Conservation (phyloP, 2,329 filamentous ascomycete species). For the Penicillium sp. region DNA sequence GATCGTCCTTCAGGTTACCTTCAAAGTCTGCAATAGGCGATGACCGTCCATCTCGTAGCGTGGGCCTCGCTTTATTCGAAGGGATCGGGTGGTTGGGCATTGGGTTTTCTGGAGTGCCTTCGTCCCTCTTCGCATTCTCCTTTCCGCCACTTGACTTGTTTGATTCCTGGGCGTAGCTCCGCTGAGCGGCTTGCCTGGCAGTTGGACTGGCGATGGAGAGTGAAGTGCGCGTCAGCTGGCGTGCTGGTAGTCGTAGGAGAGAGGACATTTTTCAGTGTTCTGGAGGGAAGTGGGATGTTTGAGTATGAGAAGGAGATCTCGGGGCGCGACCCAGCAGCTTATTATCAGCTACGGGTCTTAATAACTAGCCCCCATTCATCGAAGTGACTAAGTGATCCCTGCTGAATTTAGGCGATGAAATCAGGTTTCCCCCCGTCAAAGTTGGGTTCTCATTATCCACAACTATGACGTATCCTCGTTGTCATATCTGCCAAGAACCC, state of each 20-base stretch:
- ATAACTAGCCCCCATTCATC: too few species aligned
- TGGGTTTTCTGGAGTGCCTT: not conserved
- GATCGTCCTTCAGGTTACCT: constrained; percentile 27
- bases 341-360: not conserved
- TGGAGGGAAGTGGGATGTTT: not conserved
- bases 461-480: constrained; percentile 12
- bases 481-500: constrained; percentile 13
- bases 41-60: constrained; percentile 32
- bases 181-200: not conserved
- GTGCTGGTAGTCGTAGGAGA: constrained; percentile 1
- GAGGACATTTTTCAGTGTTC: constrained; percentile 3
- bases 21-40: constrained; percentile 33
- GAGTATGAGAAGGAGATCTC: not conserved
- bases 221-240: not conserved
- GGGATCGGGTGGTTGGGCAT: constrained; percentile 22
- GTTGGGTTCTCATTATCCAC: not conserved
- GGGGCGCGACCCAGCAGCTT: not conserved
- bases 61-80: constrained; percentile 39
- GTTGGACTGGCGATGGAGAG: not conserved
- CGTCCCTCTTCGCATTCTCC: not conserved
- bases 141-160: constrained; percentile 1
- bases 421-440: constrained; percentile 8
- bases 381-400: not conserved
- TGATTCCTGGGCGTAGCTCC: constrained; percentile 9
- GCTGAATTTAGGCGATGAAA: constrained; percentile 1